A percentile compares a stretch with the other conserved stretches of the same genome.
Evolutionary conservation across 768 basidiomycete species (phyloP).

Genomic region (Russula sp.): DNA sequence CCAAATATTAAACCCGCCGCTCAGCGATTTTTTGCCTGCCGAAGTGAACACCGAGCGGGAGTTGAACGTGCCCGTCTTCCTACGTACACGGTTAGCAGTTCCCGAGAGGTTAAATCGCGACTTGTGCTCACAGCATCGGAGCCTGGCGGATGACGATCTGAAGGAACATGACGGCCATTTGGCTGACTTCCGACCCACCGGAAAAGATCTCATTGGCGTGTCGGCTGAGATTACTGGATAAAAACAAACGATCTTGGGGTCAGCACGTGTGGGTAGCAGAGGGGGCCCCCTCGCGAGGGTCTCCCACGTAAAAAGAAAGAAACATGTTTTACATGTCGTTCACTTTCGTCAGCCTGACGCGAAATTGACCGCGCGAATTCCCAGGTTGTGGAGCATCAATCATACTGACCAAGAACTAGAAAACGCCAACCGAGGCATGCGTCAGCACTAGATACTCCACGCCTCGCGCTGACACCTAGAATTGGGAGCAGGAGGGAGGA

Average conservation of each 20-base stretch:
- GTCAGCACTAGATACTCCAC: neutral
- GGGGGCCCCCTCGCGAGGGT: neutral
- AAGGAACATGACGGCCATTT: slow-evolving; percentile 12
- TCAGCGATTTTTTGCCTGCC: slow-evolving; percentile 1
- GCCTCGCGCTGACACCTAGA: neutral
- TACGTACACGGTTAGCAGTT: neutral
- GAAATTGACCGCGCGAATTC: slow-evolving; percentile 13
- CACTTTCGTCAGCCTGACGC: slow-evolving; percentile 14
- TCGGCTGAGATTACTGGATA: slow-evolving; percentile 3
- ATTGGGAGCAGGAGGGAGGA: neutral
- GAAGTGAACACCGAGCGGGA: slow-evolving; percentile 17
- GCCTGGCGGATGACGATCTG: slow-evolving; percentile 19
- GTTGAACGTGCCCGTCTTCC: slow-evolving; percentile 15
- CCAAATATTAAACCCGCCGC: slow-evolving; percentile 21
- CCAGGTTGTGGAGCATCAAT: slow-evolving; percentile 3
- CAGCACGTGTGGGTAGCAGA: neutral
- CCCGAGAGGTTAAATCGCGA: neutral
- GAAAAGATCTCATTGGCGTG: slow-evolving; percentile 12
- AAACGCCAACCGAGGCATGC: neutral
- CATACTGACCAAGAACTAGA: slow-evolving; percentile 12
- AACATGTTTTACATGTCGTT: slow-evolving; percentile 9
- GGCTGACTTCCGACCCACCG: neutral
- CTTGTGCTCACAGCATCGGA: slow-evolving; percentile 15
- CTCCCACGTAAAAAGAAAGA: neutral
- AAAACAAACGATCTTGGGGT: neutral